Conservation (phyloP, 345 rosid species). For the Syzygium aromaticum region DNA sequence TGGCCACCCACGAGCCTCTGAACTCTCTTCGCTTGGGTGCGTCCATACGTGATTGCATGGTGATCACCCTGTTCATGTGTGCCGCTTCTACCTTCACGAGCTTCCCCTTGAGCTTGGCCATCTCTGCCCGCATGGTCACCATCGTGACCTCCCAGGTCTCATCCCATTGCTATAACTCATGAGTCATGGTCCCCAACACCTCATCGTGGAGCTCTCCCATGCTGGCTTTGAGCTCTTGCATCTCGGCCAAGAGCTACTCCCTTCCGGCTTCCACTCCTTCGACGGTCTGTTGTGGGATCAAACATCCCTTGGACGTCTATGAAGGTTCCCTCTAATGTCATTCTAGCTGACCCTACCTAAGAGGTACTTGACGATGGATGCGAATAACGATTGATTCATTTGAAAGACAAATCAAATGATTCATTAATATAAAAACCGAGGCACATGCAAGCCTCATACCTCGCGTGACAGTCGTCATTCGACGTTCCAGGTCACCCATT, state of each 20-base stretch:
- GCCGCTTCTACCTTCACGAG: accelerated
- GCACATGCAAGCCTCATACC: too few relatives aligned
- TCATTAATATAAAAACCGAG: too few relatives aligned
- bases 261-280: neutral
- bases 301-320: neutral
- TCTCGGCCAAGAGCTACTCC: neutral
- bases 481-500: neutral
- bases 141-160: neutral
- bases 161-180: accelerated
- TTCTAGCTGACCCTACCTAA: too few relatives aligned
- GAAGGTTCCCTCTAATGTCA: neutral
- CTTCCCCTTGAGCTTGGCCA: neutral
- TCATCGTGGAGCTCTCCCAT: too few relatives aligned
- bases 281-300: neutral
- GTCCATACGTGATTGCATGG: neutral
- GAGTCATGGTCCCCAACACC: neutral
- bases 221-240: neutral
- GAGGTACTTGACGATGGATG: too few relatives aligned
- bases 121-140: accelerated
- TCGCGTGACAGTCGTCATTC: too few relatives aligned
- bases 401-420: too few relatives aligned
- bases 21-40: neutral
- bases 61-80: neutral
- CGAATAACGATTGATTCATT: too few relatives aligned
- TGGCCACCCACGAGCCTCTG: neutral